A percentile compares a stretch with the other conserved stretches of the same genome.
These are phyloP conservation scores for Conticribra weissflogii DNA, from an alignment of 108 stramenopile species.

Conservation along the genomic window DNA sequence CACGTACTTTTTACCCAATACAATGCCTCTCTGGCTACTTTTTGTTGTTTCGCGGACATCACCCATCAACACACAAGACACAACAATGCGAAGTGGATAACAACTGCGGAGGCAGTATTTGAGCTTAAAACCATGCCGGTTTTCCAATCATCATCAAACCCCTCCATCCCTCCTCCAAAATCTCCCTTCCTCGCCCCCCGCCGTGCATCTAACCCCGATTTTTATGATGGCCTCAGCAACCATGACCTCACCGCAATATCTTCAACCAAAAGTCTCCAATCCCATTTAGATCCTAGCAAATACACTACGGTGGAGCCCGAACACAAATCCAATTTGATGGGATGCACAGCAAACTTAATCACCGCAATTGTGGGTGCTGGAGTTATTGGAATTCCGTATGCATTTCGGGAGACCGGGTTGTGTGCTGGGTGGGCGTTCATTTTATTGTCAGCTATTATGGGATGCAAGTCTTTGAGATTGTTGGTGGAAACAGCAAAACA, in stretches of 20 bases:
- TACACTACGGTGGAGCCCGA: slow-evolving; percentile 43
- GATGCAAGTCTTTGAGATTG: slow-evolving; percentile 74
- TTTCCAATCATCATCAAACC: background rate
- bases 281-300: background rate
- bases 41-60: no score
- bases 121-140: background rate
- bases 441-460: slow-evolving; percentile 56
- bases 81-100: no score
- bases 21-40: no score
- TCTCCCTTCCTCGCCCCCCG: slow-evolving; percentile 36
- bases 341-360: slow-evolving; percentile 76
- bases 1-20: no score
- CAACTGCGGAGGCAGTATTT: no score
- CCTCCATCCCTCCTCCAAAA: slow-evolving; percentile 4
- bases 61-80: no score
- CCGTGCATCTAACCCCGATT: slow-evolving; percentile 10
- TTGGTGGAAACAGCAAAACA: slow-evolving; percentile 84
- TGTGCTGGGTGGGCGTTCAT: slow-evolving; percentile 62
- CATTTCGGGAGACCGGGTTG: slow-evolving; percentile 76
- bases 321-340: slow-evolving; percentile 68
- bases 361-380: slow-evolving; percentile 88
- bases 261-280: background rate
- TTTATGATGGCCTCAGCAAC: slow-evolving; percentile 2
- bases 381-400: slow-evolving; percentile 87
- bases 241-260: background rate